Evolutionary conservation across 371 early-diverging fungal genomes (phyloP).

Genomic region (Mucor velutinosus): DNA sequence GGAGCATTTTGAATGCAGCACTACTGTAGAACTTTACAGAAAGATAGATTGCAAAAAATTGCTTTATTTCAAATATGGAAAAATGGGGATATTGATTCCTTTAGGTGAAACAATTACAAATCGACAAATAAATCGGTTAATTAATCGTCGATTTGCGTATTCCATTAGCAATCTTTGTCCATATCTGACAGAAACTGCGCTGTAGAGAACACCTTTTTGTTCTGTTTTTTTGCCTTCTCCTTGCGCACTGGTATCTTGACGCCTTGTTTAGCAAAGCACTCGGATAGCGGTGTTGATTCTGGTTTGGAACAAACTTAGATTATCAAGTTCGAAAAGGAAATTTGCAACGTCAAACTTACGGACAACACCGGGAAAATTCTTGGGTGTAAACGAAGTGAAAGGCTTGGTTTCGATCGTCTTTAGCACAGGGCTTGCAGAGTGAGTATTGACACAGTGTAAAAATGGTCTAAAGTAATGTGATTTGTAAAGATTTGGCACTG

Average conservation of each 20-base stretch:
- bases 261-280: conserved; percentile 72
- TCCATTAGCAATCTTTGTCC: background rate
- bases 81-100: background rate
- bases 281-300: conserved; percentile 69
- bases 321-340: background rate
- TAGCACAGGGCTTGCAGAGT: conserved; percentile 33
- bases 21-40: background rate
- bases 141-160: background rate
- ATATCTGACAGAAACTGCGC: background rate
- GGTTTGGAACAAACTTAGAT: background rate
- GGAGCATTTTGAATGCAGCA: background rate
- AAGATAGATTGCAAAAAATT: background rate
- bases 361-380: conserved; percentile 69
- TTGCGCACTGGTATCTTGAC: conserved; percentile 68
- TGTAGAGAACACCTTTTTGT: background rate
- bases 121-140: background rate
- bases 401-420: conserved; percentile 50
- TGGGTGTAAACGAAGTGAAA: conserved; percentile 65
- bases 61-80: background rate
- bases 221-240: conserved; percentile 10
- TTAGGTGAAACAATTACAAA: background rate
- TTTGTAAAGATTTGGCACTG: background rate
- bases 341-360: conserved; percentile 41
- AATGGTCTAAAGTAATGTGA: conserved; percentile 10
- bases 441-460: conserved; percentile 37